Percentiles rank a stretch among this genome's conserved stretches.
Evolutionary conservation across 495 filamentous ascomycete species (phyloP).

Genomic region (Aspergillus carlsbadensis): DNA sequence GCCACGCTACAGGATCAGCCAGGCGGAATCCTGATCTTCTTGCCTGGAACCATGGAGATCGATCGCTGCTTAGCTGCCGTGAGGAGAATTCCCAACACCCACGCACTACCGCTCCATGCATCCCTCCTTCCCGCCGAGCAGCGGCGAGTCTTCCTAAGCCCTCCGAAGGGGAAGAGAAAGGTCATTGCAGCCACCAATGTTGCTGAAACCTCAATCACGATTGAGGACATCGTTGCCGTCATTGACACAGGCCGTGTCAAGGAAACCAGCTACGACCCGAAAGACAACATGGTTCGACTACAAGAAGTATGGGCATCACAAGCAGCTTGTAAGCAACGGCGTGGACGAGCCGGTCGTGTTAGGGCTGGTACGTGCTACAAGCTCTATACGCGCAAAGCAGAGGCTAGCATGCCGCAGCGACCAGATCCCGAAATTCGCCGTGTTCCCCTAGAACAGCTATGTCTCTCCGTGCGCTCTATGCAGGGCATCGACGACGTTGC

Average conservation of each 20-base stretch:
- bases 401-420: slow-evolving; percentile 81
- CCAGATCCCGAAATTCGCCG: slow-evolving; percentile 92
- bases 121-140: slow-evolving; percentile 87
- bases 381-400: slow-evolving; percentile 82
- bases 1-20: slow-evolving; percentile 62
- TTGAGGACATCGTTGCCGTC: slow-evolving; percentile 94
- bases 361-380: slow-evolving; percentile 92
- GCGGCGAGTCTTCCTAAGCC: slow-evolving; percentile 73
- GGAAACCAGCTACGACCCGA: slow-evolving; percentile 90
- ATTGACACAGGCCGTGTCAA: slow-evolving; percentile 95
- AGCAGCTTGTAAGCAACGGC: slow-evolving; percentile 94
- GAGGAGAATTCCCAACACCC: slow-evolving; percentile 63
- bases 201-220: slow-evolving; percentile 97
- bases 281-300: slow-evolving; percentile 90
- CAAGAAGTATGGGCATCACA: slow-evolving; percentile 94
- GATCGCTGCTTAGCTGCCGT: slow-evolving; percentile 74
- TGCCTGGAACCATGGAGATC: slow-evolving; percentile 86
- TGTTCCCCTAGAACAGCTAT: slow-evolving; percentile 91
- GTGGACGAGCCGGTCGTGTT: slow-evolving; percentile 91
- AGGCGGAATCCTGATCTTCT: slow-evolving; percentile 90
- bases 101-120: slow-evolving; percentile 87
- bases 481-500: slow-evolving; percentile 74
- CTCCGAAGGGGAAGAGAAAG: slow-evolving; percentile 81
- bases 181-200: slow-evolving; percentile 94
- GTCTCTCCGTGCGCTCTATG: slow-evolving; percentile 92